Evolutionary conservation across 2,329 filamentous ascomycete species (phyloP), one percentile per base, ranked within the genome.

Genomic region (Biscogniauxia marginata): DNA sequence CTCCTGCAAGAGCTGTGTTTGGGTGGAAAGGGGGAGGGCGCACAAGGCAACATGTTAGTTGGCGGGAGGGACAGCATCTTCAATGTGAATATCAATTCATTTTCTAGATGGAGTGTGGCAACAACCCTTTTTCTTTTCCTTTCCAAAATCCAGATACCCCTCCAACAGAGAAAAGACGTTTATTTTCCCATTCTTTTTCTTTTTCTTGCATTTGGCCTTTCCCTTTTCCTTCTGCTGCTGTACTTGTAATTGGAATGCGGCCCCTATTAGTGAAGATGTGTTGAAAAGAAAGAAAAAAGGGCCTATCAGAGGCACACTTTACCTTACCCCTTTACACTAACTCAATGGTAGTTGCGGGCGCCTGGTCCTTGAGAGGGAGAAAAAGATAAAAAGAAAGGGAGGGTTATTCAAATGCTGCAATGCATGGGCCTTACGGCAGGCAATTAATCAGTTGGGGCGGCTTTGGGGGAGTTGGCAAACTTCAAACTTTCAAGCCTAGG

Each of bases 31-130:
- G 30, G 30, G 30, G 11, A 39, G 30, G 30, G n/a, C 3, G 30
- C 30, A 39, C 6, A 39, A 39, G 30, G 30, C 30, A 39, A 39
- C 30, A 39, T 9, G 30, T 1, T 16, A 39, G 30, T 39, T 39
- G 30, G n/a, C 6, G 30, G 30, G 30, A 39, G 30, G 21, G 19
- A n/a, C 21, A 23, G 46, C 30, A 53, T 58, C 30, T 39, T 39
- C 30, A 11, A 47, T 46, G 50, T 45, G 47, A n/a, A 22, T 25
- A 13, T 39, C 16, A 18, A 46, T 47, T 43, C 6, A 16, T 39
- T 39, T 39, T 39, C 51, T 61, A 59, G 59, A 61, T 21, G 54
- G 50, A 46, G 49, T 51, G 48, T 52, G 59, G 56, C 52, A 53
- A 61, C 56, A 50, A 52, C 56, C 52, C 18, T 55, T 4, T 11